Conservation (phyloP, 106 monocot genomes). For the Posidonia australis region DNA sequence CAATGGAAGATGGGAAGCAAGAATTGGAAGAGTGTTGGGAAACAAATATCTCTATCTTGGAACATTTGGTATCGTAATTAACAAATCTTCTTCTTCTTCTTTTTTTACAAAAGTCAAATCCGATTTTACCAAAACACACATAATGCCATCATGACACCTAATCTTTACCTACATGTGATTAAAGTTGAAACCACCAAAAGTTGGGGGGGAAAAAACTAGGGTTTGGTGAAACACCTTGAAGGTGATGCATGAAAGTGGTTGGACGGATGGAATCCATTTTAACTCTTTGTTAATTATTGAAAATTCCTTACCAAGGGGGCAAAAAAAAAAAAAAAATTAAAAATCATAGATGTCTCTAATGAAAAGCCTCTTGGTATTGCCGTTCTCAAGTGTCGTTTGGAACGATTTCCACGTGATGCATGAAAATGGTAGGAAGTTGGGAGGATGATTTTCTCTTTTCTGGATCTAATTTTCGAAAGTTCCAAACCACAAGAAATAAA, state of each 20-base stretch:
- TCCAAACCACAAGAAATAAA: too few species aligned
- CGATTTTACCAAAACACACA: neutral
- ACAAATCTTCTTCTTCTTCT: neutral
- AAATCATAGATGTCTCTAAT: too few species aligned
- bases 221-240: neutral
- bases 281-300: neutral
- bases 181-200: neutral
- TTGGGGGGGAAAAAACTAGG: neutral
- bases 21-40: conserved; percentile 68
- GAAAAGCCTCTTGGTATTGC: too few species aligned
- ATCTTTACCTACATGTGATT: neutral
- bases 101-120: too few species aligned
- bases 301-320: neutral
- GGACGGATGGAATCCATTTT: neutral
- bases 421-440: too few species aligned
- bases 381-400: too few species aligned
- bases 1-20: conserved; percentile 83
- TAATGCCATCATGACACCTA: neutral
- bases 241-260: neutral
- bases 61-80: conserved; percentile 36
- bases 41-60: conserved; percentile 82
- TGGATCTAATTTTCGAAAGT: too few species aligned
- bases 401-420: too few species aligned
- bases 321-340: neutral
- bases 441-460: too few species aligned